Percentiles rank a stretch among this genome's conserved stretches.
phyloP scores from a whole-genome alignment of 305 asterid genomes.

The Fraxinus dipetala region DNA sequence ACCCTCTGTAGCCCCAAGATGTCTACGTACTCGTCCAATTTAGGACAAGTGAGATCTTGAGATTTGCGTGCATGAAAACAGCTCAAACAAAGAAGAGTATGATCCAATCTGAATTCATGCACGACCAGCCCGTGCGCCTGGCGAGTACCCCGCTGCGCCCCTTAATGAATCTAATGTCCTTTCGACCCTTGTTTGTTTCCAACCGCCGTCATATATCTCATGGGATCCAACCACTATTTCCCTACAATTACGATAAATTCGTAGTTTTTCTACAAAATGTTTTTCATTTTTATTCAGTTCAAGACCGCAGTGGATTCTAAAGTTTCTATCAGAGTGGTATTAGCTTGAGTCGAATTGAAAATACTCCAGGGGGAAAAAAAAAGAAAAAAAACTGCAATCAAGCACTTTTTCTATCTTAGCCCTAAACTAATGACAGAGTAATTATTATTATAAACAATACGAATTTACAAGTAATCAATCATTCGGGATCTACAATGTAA shows the following conservation, averaged over 20 bases:
- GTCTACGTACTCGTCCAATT: neutral
- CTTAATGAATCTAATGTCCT: neutral
- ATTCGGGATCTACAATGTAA: neutral
- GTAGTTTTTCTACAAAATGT: neutral
- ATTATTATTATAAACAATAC: neutral
- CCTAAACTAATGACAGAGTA: neutral
- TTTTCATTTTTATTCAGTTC: neutral
- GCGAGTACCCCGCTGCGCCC: neutral
- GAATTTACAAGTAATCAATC: conserved; percentile 27
- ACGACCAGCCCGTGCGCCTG: neutral
- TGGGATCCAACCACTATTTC: neutral
- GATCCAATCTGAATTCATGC: neutral
- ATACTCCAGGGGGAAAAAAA: neutral
- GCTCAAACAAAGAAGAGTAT: neutral
- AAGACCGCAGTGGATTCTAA: neutral
- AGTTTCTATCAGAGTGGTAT: neutral
- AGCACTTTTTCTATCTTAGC: neutral
- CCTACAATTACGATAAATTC: neutral
- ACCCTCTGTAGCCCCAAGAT: neutral
- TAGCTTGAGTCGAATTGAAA: neutral
- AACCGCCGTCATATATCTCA: neutral
- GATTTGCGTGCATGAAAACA: neutral
- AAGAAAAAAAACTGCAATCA: neutral
- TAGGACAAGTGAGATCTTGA: neutral
- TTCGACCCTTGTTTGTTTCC: neutral